These are phyloP conservation scores for Ophiostoma ips DNA, from an alignment of 2,329 filamentous ascomycete species.

Conservation along the genomic window DNA sequence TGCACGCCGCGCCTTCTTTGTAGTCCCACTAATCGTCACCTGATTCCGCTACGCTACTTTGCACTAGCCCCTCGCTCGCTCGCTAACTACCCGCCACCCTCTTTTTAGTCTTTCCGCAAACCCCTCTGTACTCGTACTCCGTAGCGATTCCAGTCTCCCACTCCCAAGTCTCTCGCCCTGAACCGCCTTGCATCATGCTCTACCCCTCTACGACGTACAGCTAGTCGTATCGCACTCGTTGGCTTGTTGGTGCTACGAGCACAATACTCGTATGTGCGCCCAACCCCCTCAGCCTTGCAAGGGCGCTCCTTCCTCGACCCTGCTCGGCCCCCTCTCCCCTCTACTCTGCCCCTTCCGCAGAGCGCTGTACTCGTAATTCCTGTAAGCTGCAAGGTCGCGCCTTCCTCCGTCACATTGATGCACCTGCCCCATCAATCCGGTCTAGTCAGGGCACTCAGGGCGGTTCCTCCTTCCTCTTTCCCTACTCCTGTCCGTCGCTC, in stretches of 20 bases:
- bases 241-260: no score
- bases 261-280: no score
- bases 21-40: no score
- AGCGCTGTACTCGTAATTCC: neutral
- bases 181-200: no score
- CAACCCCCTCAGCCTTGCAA: neutral
- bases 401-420: neutral
- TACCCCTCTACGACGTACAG: neutral
- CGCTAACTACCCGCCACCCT: no score
- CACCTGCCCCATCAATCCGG: conserved; percentile 1
- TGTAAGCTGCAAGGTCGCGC: neutral
- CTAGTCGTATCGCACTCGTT: neutral
- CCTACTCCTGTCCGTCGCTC: no score
- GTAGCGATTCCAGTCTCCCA: no score
- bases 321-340: neutral
- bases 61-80: no score
- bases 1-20: neutral
- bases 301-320: neutral
- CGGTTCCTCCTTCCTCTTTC: neutral
- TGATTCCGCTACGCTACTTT: no score
- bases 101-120: no score
- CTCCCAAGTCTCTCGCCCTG: no score
- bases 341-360: neutral
- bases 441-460: conserved; percentile 2
- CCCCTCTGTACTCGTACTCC: no score